Conservation (phyloP, 805 yeast species). For the Wickerhamiella vanderwaltii region DNA sequence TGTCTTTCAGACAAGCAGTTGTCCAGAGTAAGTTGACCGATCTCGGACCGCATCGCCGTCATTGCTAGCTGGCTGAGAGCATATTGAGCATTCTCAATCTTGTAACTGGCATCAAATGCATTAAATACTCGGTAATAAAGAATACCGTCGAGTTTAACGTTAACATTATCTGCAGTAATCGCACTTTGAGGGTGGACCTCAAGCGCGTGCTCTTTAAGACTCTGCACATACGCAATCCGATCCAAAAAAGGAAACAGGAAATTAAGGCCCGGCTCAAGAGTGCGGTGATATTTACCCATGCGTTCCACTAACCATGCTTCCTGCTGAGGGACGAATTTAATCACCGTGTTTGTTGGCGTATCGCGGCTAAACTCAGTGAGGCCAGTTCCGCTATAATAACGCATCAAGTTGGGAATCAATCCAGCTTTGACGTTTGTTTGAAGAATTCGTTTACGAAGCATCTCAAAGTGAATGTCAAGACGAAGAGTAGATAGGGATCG, state of each 20-base stretch:
- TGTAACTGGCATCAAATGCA: slow-evolving; percentile 76
- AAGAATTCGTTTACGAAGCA: too few relatives aligned
- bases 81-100: slow-evolving; percentile 78
- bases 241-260: slow-evolving; percentile 61
- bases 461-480: too few relatives aligned
- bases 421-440: not conserved
- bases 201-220: slow-evolving; percentile 71
- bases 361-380: slow-evolving; percentile 4
- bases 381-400: slow-evolving; percentile 2
- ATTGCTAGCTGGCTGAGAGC: slow-evolving; percentile 80
- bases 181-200: slow-evolving; percentile 79
- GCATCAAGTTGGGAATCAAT: too few relatives aligned
- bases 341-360: slow-evolving; percentile 56
- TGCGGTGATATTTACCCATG: slow-evolving; percentile 70
- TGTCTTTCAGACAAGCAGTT: slow-evolving; percentile 70
- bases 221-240: slow-evolving; percentile 67
- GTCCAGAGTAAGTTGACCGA: slow-evolving; percentile 71
- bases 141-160: slow-evolving; percentile 75
- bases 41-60: slow-evolving; percentile 83
- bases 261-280: slow-evolving; percentile 67
- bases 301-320: slow-evolving; percentile 85
- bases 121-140: slow-evolving; percentile 65
- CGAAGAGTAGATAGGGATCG: too few relatives aligned
- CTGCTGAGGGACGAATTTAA: slow-evolving; percentile 79
- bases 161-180: slow-evolving; percentile 75